Conservation (phyloP, 164 flowering plant species). For the Liquidambar formosana region DNA sequence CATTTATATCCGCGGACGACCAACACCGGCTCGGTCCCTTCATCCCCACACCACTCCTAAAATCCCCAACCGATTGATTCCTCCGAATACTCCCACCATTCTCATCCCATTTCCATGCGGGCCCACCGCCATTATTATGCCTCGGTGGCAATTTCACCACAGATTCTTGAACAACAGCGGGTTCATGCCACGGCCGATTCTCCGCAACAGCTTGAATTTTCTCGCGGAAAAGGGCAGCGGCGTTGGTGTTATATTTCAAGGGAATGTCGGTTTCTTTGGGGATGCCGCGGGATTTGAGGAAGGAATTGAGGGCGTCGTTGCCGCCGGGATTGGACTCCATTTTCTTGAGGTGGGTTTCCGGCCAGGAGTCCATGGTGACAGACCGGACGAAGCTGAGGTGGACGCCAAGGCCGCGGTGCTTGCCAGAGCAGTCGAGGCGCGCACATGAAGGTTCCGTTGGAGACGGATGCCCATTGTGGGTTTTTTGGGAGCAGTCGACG, state of each 20-base stretch:
- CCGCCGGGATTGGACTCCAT: constrained; percentile 3
- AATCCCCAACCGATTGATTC: constrained; percentile 23
- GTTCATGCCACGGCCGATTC: constrained; percentile 16
- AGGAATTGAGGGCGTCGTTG: background rate
- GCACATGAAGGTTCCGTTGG: constrained; percentile 96
- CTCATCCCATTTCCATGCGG: constrained; percentile 24
- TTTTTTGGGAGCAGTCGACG: constrained; percentile 89
- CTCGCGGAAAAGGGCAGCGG: background rate
- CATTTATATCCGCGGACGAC: constrained; percentile 12
- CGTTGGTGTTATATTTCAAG: background rate
- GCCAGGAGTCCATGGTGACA: background rate
- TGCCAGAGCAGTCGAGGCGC: constrained; percentile 96
- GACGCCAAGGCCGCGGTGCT: constrained; percentile 94
- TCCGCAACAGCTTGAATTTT: too few species aligned
- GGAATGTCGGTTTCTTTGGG: background rate
- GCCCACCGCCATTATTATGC: background rate
- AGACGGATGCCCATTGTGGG: constrained; percentile 96
- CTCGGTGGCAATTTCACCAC: background rate
- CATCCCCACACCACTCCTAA: background rate
- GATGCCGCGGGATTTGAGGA: background rate
- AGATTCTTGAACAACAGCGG: constrained; percentile 20
- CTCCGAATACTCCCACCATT: constrained; percentile 24
- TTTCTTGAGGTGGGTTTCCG: background rate
- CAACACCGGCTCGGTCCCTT: too few species aligned
- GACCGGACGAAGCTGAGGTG: constrained; percentile 87